A percentile compares a stretch with the other conserved stretches of the same genome.
These are phyloP conservation scores for Turritis glabra DNA, from an alignment of 345 rosid genomes.

Conservation along the genomic window DNA sequence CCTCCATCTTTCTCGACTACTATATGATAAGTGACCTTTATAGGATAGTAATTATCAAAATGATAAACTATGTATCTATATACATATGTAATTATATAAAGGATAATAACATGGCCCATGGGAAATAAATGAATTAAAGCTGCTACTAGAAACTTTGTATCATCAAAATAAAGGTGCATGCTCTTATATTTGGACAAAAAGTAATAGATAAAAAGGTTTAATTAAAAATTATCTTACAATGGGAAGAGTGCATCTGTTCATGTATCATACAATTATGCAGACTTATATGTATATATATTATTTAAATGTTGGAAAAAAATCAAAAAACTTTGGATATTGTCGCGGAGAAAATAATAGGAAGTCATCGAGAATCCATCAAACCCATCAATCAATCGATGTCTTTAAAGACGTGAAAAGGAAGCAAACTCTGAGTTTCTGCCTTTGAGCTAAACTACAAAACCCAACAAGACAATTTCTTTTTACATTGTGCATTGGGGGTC, in stretches of 20 bases:
- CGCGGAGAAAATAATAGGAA: conserved; percentile 33
- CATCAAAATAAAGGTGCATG: not conserved
- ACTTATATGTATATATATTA: not conserved
- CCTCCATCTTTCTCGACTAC: not conserved
- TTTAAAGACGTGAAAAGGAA: conserved; percentile 60
- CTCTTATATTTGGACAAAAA: not conserved
- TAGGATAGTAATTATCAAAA: not conserved
- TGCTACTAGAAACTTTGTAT: not conserved
- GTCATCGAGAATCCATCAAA: conserved; percentile 44
- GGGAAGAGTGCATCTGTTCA: not conserved
- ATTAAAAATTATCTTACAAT: not conserved
- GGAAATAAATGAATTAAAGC: conserved; percentile 1
- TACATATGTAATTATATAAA: not conserved
- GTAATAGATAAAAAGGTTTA: not conserved
- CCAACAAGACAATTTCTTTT: conserved; percentile 22
- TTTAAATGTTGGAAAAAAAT: not conserved
- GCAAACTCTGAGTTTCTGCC: conserved; percentile 46
- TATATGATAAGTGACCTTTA: not conserved
- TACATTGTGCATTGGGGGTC: conserved; percentile 35
- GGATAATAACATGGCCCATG: not conserved
- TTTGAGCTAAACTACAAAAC: conserved; percentile 30
- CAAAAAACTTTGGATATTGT: conserved; percentile 6
- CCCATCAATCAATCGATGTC: conserved; percentile 46
- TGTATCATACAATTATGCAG: not conserved
- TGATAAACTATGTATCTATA: not conserved